Evolutionary conservation across 2,329 filamentous ascomycete species (phyloP).

Genomic region (Colletotrichum tropicale): DNA sequence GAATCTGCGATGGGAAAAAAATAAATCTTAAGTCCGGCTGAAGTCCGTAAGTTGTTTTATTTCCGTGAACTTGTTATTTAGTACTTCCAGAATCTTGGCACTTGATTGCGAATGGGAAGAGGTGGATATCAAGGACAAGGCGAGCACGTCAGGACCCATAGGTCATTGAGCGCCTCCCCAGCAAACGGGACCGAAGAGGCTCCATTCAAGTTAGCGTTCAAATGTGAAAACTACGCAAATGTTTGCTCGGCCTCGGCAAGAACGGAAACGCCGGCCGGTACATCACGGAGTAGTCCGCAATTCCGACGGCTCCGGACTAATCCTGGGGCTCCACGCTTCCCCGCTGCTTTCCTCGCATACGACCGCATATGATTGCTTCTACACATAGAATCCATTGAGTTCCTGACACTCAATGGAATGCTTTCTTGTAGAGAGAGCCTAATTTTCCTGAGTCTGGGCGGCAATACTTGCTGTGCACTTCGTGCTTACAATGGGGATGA

Average conservation of each 20-base stretch:
- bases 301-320: not conserved
- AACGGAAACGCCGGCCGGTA: not conserved
- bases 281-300: not conserved
- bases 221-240: not conserved
- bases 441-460: too few species aligned
- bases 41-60: not conserved
- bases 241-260: not conserved
- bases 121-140: not conserved
- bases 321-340: not conserved
- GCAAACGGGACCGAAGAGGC: not conserved
- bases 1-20: accelerated
- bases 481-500: too few species aligned
- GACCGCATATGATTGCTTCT: not conserved
- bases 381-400: accelerated
- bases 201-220: not conserved
- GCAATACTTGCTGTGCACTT: too few species aligned
- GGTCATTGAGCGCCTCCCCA: accelerated
- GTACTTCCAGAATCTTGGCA: not conserved
- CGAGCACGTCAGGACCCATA: not conserved
- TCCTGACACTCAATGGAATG: not conserved
- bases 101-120: not conserved
- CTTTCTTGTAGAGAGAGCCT: not conserved
- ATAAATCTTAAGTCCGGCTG: not conserved
- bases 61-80: not conserved
- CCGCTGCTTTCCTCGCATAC: not conserved